Base-by-base conservation (phyloP, 2,329 filamentous ascomycete species). In the Colletotrichum sp. region DNA sequence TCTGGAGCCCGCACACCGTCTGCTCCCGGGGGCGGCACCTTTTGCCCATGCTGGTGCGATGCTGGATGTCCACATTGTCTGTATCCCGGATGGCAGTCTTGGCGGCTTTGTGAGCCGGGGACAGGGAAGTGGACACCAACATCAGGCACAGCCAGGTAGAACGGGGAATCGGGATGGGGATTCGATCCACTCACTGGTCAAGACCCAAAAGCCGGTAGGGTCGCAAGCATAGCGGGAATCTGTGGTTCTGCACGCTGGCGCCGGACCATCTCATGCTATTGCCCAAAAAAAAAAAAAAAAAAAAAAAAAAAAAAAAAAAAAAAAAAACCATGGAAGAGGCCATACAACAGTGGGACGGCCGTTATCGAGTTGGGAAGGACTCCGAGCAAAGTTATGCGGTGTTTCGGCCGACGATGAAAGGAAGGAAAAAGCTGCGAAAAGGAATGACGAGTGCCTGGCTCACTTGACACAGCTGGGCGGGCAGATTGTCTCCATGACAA, bases 211-310 rank as follows among this genome's bases (percentile, higher is more conserved):
- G 52, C 18, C 26, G 64, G 71, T 59, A 71, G 28, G 28, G 62
- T 65, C 60, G 68, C 67, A 74, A 60, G 26, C 44, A 71, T 44
- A 59, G 72, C 59, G 60, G 72, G 34, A 62, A 55, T 71, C n/a
- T 57, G 30, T 44, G 39, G 55, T 24, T 64, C 44, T 64, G 36
- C 59, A 64, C 36, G 65, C 39, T 62, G 72, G 55, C 72, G 39
- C 26, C 36, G 39, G 69, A n/a, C 72, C 26, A 60, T 55, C 28
- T 32, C 55, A 65, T 63, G 57, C 44, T 59, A 28, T 39, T 36
- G 60, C 21, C 32, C 7, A 52, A 70, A 32, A 63, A 34, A 75
- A 63, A 34, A 75, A 63, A 34, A 75, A 63, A 34, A 75, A 63
- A 34, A 75, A 63, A 34, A 75, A n/a, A 52, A 70, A 32, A 52